These are phyloP conservation scores for Fimicolochytrium jonesii DNA, from an alignment of 192 early-diverging fungal species.

Conservation along the genomic window DNA sequence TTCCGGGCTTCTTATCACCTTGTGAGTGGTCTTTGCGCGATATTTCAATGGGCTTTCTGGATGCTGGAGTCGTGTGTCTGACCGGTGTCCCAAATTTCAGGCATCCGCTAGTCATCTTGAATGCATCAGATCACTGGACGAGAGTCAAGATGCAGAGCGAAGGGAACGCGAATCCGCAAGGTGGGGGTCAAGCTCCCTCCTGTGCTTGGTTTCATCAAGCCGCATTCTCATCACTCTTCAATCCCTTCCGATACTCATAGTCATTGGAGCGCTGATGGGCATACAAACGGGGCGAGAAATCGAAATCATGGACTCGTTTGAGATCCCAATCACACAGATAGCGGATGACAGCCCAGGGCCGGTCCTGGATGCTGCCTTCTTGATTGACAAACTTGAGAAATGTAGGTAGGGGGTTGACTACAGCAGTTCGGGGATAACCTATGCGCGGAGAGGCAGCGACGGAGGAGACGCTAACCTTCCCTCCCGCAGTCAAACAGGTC, in stretches of 20 bases:
- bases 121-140: slow-evolving; percentile 85
- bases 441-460: too few relatives aligned
- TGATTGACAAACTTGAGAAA: slow-evolving; percentile 73
- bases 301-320: slow-evolving; percentile 83
- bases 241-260: slow-evolving; percentile 26
- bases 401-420: too few relatives aligned
- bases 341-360: slow-evolving; percentile 28
- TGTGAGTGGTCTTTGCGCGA: slow-evolving; percentile 21
- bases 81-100: slow-evolving; percentile 33
- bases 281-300: slow-evolving; percentile 72
- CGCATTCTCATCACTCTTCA: neutral
- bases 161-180: neutral
- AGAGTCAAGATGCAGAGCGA: slow-evolving; percentile 60
- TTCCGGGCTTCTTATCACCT: slow-evolving; percentile 33
- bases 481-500: slow-evolving; percentile 76
- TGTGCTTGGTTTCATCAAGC: too few relatives aligned
- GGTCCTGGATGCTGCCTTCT: slow-evolving; percentile 58
- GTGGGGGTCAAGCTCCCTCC: neutral
- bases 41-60: neutral
- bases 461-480: too few relatives aligned
- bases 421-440: too few relatives aligned
- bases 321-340: slow-evolving; percentile 49
- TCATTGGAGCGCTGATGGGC: slow-evolving; percentile 75
- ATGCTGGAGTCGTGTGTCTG: neutral
- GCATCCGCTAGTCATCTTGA: slow-evolving; percentile 82